phyloP scores from a whole-genome alignment of 1,139 yeast species.

The Wickerhamomyces sp. region DNA sequence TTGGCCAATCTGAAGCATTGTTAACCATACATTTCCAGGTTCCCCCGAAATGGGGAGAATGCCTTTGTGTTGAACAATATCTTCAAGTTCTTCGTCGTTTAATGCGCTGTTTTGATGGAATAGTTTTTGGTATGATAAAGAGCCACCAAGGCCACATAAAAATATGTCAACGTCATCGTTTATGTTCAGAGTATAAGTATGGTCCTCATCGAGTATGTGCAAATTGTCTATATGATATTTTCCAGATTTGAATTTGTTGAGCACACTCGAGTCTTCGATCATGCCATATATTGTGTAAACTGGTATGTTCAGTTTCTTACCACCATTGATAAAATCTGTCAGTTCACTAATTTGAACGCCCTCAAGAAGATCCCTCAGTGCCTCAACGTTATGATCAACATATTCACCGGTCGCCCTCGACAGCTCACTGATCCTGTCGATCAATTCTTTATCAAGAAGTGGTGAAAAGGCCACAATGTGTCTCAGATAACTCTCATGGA shows the following conservation, averaged over 20 bases:
- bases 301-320: slow-evolving; percentile 47
- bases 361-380: slow-evolving; percentile 35
- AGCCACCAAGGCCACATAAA: slow-evolving; percentile 70
- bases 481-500: slow-evolving; percentile 51
- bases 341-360: slow-evolving; percentile 50
- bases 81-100: slow-evolving; percentile 16
- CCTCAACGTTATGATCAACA: slow-evolving; percentile 33
- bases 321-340: slow-evolving; percentile 47
- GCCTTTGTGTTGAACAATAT: slow-evolving; percentile 8
- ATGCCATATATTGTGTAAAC: slow-evolving; percentile 77
- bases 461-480: slow-evolving; percentile 71
- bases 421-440: slow-evolving; percentile 43
- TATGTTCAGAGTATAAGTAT: slow-evolving; percentile 33
- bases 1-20: slow-evolving; percentile 67
- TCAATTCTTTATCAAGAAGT: slow-evolving; percentile 42
- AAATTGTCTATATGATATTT: slow-evolving; percentile 52
- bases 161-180: slow-evolving; percentile 42
- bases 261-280: slow-evolving; percentile 65
- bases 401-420: slow-evolving; percentile 39
- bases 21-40: slow-evolving; percentile 73
- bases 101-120: slow-evolving; percentile 61
- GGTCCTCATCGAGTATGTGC: slow-evolving; percentile 55
- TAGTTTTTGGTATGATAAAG: slow-evolving; percentile 59
- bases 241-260: slow-evolving; percentile 57
- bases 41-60: slow-evolving; percentile 54